Conservation (phyloP, 2,329 filamentous ascomycete species). For the Colletotrichum graminicola region DNA sequence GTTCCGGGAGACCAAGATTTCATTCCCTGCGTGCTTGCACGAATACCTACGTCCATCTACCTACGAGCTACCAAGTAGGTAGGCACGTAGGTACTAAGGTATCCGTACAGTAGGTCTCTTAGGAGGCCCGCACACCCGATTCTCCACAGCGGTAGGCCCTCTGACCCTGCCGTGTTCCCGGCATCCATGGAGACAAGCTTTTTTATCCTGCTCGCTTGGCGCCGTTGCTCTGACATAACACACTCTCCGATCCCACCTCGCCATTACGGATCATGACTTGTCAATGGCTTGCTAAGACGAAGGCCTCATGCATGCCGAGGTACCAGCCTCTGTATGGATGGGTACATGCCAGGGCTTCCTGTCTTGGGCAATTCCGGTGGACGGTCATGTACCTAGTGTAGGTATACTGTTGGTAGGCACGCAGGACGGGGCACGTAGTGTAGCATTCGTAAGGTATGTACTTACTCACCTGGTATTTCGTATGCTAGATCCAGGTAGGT, state of each 20-base stretch:
- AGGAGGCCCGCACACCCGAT: not conserved
- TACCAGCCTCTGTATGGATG: not conserved
- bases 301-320: conserved; percentile 14
- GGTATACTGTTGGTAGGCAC: not conserved
- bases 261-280: conserved; percentile 9
- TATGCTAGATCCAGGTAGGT: not conserved
- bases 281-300: not conserved
- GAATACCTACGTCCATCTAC: no score
- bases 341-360: not conserved
- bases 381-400: not conserved
- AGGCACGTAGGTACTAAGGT: no score
- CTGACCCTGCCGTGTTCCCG: conserved; percentile 41
- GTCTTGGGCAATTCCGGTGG: not conserved
- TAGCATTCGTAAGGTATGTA: not conserved
- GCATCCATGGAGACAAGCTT: conserved; percentile 43
- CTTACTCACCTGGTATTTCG: not conserved
- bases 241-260: conserved; percentile 20
- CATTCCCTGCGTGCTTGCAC: not conserved
- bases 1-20: not conserved
- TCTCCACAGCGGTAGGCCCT: conserved; percentile 26
- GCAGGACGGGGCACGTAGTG: not conserved
- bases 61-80: not conserved
- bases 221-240: conserved; percentile 35
- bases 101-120: not conserved
- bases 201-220: conserved; percentile 30